Base-by-base conservation (phyloP, 2,329 filamentous ascomycete species). In the Exophiala mesophila region DNA sequence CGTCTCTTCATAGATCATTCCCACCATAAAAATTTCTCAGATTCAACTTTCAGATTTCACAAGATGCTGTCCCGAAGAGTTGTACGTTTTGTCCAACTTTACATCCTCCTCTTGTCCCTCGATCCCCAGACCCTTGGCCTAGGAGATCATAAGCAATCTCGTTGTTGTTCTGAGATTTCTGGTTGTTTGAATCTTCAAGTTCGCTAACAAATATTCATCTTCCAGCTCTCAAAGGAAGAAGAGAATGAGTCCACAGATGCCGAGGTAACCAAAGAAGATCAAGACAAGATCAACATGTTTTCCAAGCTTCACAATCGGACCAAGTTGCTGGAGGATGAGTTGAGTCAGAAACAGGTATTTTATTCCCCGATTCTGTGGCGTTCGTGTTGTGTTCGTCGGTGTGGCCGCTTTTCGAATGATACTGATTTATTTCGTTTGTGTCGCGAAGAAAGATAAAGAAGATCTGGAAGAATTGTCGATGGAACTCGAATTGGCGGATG, bases 241-340 rank as follows among this genome's bases (percentile, higher is more conserved):
- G 92, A 98, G 67, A 83, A 72, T 44, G 63, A 81, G 45, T 73
- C 81, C 39, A 77, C 79, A 49, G 92, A 98, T 62, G 83, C 88
- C 57, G 86, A 96, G 66, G 92, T 98, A 45, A 85, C 92, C 47
- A 85, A 89, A 59, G 89, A 97, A 64, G 92, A 98, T 63, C 92
- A 98, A 67, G 89, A 97, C 70, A 94, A 92, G 70, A 98, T 98
- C 78, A 98, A 98, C 70, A 83, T 82, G 53, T 98, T 98, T 74
- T 96, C 89, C 66, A 82, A 88, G 32, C 73, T 98, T 50, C 92
- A 98, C 64, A 88, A 94, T 63, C 83, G 86, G 38, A 85, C 95
- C 63, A 74, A 84, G 23, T 66, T 74, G 3, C 64, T 97, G 3
- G 82, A 94, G 61, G 88, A 94, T 35, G 81, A 92, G 56, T 68